A percentile compares a stretch with the other conserved stretches of the same genome.
Conservation (phyloP, 371 early-diverging fungal species). For the Chytridiales sp. region DNA sequence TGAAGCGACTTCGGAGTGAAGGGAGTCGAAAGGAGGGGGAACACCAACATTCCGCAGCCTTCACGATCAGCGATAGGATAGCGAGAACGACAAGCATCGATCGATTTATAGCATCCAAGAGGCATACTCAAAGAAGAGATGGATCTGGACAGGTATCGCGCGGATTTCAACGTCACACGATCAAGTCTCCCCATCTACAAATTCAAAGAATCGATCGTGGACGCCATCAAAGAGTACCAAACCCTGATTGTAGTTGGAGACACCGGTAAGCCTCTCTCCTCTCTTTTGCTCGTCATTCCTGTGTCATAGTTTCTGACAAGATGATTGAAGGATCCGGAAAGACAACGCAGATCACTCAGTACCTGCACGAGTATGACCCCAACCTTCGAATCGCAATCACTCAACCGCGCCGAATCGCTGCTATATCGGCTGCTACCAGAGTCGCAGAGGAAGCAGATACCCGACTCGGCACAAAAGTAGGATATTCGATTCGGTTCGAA, state of each 20-base stretch:
- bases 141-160: too few relatives aligned
- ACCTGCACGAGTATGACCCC: conserved; percentile 59
- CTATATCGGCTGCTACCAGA: conserved; percentile 83
- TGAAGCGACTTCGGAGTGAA: too few relatives aligned
- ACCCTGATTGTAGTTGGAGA: conserved; percentile 78
- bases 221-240: conserved; percentile 62
- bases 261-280: conserved; percentile 69
- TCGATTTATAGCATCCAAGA: too few relatives aligned
- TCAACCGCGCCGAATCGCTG: conserved; percentile 83
- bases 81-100: too few relatives aligned
- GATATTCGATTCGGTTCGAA: conserved; percentile 86
- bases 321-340: conserved; percentile 74
- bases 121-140: too few relatives aligned
- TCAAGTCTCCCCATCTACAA: conserved; percentile 49
- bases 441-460: conserved; percentile 74
- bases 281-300: neutral
- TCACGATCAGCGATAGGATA: too few relatives aligned
- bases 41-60: too few relatives aligned
- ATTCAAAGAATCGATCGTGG: conserved; percentile 63
- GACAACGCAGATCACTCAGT: conserved; percentile 92
- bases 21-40: too few relatives aligned
- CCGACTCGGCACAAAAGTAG: conserved; percentile 62
- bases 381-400: conserved; percentile 39
- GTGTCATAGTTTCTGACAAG: neutral
- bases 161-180: too few relatives aligned